These are phyloP conservation scores for Cytospora piceae DNA, from an alignment of 2,329 filamentous ascomycete species.

Conservation along the genomic window DNA sequence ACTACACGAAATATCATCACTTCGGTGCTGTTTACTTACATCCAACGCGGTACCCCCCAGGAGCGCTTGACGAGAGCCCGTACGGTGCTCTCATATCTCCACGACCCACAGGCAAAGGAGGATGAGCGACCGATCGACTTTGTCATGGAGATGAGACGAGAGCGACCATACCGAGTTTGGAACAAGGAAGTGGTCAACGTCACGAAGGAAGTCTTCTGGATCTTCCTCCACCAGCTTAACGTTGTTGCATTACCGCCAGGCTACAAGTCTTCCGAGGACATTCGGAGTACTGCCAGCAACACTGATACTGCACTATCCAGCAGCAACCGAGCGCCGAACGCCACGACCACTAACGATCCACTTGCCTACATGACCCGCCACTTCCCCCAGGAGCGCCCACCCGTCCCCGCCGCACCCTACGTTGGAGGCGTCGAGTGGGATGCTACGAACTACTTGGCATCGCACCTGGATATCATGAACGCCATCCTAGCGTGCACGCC, in stretches of 20 bases:
- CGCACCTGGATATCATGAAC: slow-evolving; percentile 90
- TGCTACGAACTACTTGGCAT: slow-evolving; percentile 92
- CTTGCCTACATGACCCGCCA: slow-evolving; percentile 66
- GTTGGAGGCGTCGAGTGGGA: slow-evolving; percentile 99
- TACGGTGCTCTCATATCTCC: slow-evolving; percentile 77
- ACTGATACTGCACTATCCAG: slow-evolving; percentile 31
- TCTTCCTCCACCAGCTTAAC: slow-evolving; percentile 93
- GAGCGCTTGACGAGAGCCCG: slow-evolving; percentile 71
- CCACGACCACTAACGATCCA: slow-evolving; percentile 41
- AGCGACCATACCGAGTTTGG: slow-evolving; percentile 91
- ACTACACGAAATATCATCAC: slow-evolving; percentile 90
- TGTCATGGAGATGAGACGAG: slow-evolving; percentile 84
- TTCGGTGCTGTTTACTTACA: slow-evolving; percentile 85
- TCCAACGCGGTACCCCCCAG: slow-evolving; percentile 65
- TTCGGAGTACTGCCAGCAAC: slow-evolving; percentile 32
- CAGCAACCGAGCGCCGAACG: slow-evolving; percentile 20
- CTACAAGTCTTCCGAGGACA: slow-evolving; percentile 37
- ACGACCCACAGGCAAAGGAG: slow-evolving; percentile 77
- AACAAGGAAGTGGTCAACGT: slow-evolving; percentile 90
- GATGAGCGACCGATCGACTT: slow-evolving; percentile 79
- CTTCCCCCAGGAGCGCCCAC: slow-evolving; percentile 85
- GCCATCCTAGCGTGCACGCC: slow-evolving; percentile 84
- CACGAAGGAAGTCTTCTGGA: slow-evolving; percentile 99
- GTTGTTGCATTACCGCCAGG: slow-evolving; percentile 69
- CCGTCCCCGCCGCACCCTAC: slow-evolving; percentile 91